These are phyloP conservation scores for Copromyces sp. DNA, from an alignment of 495 filamentous ascomycete genomes.

Conservation along the genomic window DNA sequence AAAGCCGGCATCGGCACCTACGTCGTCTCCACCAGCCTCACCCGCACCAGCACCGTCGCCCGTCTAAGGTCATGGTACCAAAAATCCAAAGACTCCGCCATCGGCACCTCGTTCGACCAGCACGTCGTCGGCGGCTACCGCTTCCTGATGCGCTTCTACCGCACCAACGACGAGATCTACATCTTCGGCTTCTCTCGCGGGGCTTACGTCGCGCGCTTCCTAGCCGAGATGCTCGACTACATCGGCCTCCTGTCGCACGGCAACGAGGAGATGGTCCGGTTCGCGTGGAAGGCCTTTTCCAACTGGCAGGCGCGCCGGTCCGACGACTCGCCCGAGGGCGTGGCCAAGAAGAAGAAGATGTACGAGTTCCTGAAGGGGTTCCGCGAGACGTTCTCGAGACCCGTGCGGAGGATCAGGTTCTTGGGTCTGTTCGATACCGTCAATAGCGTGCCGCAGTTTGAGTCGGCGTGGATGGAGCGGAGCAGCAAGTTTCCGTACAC, in stretches of 20 bases:
- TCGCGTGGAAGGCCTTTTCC: conserved; percentile 83
- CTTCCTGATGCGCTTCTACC: conserved; percentile 81
- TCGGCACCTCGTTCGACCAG: conserved; percentile 74
- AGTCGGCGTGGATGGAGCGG: conserved; percentile 77
- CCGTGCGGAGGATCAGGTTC: conserved; percentile 61
- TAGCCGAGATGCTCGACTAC: conserved; percentile 80
- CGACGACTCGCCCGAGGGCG: conserved; percentile 45
- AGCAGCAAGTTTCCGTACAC: conserved; percentile 75
- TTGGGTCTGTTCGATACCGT: conserved; percentile 67
- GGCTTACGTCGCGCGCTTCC: conserved; percentile 77
- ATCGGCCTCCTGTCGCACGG: conserved; percentile 69
- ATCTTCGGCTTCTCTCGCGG: conserved; percentile 82
- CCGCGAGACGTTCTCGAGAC: conserved; percentile 74
- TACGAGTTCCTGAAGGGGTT: conserved; percentile 74
- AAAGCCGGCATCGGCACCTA: conserved; percentile 79
- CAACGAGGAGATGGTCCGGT: conserved; percentile 79
- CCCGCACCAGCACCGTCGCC: conserved; percentile 52
- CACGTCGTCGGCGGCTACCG: conserved; percentile 81
- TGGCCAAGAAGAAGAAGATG: conserved; percentile 49
- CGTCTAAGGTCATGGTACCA: conserved; percentile 63
- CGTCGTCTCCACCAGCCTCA: conserved; percentile 55
- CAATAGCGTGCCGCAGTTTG: conserved; percentile 73
- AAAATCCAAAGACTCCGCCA: conserved; percentile 76
- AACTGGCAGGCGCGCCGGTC: conserved; percentile 68
- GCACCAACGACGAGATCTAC: conserved; percentile 66